Base-by-base conservation (phyloP, 345 rosid genomes). In the Excoecaria agallocha region DNA sequence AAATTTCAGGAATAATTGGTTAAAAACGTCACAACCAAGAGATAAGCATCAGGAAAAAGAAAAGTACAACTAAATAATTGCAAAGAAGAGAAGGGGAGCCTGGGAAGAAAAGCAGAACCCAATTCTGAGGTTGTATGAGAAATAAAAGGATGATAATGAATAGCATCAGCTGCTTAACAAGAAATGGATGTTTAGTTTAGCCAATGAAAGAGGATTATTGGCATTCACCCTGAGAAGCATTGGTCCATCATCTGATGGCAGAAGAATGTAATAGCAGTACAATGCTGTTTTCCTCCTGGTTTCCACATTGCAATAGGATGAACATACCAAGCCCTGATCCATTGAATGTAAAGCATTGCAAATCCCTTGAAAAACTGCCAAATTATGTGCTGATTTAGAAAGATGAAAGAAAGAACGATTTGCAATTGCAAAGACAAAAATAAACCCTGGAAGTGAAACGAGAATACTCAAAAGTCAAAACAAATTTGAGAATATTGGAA, bases 221-320 rank as follows among this genome's bases (percentile, higher is more conserved):
- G 48, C 6, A 43, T 76, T 82, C 79, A 91, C 98, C 94, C 94
- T 89, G 66, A 94, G 91, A 86, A 94, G 90, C 97, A 94, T 89
- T 12, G 90, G 93, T 68, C 98, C 96, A 78, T 85, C 82, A 22
- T 86, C 89, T 76, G 97, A 94, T 54, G 98, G 96, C 81, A 86
- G 96, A 82, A 93, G 98, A 71, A 91, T 79, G 79, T 91, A 93
- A 76, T 84, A 91, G 80, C 94, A 94, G 48, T 77, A 82, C 82
- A 91, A 88, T 38, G 82, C 74, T 66, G 85, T 85, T 63, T 77
- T 79, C 74, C 38, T 79, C 94, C 79, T 86, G 46, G 94, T 82
- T 74, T 91, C 90, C 72, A 85, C 25, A 80, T 90, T 88, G 80
- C 91, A 85, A 59, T 81, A 77, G 65, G 98, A 90, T 80, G 85